These are phyloP conservation scores for Alternaria sp. DNA, from an alignment of 2,329 filamentous ascomycete species.

Conservation along the genomic window DNA sequence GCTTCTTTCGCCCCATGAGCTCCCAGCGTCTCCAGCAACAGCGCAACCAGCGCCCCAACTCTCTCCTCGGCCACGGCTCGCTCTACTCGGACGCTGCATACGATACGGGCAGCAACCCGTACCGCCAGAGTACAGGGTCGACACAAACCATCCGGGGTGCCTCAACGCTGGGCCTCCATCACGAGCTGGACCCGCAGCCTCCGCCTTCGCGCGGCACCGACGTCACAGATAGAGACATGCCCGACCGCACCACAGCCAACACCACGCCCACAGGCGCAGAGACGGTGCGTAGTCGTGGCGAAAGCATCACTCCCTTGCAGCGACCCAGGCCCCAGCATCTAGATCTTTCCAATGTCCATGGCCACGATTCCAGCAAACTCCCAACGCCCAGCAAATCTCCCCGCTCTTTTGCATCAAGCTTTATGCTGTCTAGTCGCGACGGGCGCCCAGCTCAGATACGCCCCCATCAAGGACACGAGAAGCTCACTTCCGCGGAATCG, in stretches of 20 bases:
- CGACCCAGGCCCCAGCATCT: constrained; percentile 63
- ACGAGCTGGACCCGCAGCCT: constrained; percentile 51
- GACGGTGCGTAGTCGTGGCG: constrained; percentile 71
- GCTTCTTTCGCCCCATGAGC: constrained; percentile 96
- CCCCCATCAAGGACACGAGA: constrained; percentile 72
- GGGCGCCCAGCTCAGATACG: constrained; percentile 57
- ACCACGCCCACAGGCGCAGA: constrained; percentile 72
- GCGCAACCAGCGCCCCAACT: constrained; percentile 67
- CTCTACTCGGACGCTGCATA: constrained; percentile 44
- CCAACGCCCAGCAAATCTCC: constrained; percentile 73
- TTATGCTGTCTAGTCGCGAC: constrained; percentile 70
- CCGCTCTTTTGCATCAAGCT: constrained; percentile 77
- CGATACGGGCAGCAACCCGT: constrained; percentile 45
- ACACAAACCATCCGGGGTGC: constrained; percentile 44
- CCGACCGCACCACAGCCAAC: constrained; percentile 75
- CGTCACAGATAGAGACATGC: constrained; percentile 75
- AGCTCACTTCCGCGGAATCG: constrained; percentile 81
- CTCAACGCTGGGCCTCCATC: constrained; percentile 45
- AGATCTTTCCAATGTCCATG: constrained; percentile 69
- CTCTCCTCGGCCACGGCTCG: constrained; percentile 46
- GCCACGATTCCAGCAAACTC: constrained; percentile 61
- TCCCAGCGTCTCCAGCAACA: constrained; percentile 94
- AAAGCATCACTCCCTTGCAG: constrained; percentile 81
- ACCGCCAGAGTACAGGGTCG: constrained; percentile 52
- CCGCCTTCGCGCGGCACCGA: constrained; percentile 81